Conservation (phyloP, 225 moss, liverwort and hornwort genomes). For the Bryoerythrophyllum caledonicum region DNA sequence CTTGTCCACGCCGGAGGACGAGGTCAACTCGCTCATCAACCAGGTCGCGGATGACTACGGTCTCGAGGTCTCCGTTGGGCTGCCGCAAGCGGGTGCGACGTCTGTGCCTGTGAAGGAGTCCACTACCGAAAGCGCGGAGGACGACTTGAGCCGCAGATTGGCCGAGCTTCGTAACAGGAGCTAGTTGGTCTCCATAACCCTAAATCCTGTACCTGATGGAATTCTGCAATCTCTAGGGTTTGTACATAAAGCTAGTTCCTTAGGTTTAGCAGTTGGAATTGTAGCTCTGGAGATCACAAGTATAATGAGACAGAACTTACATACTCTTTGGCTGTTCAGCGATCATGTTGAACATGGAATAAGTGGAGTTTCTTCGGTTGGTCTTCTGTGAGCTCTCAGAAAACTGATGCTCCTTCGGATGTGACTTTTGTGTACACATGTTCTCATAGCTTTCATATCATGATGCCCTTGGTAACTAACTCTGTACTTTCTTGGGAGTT, state of each 20-base stretch:
- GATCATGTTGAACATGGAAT: conserved; percentile 12
- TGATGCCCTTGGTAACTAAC: neutral
- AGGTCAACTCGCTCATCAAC: conserved; percentile 66
- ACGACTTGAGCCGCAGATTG: conserved; percentile 61
- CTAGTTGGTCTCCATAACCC: neutral
- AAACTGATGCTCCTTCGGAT: neutral
- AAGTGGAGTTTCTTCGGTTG: no score
- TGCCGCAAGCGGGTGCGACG: conserved; percentile 52
- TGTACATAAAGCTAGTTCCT: conserved; percentile 8
- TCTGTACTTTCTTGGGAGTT: conserved; percentile 10
- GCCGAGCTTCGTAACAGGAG: conserved; percentile 58
- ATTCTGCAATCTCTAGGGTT: conserved; percentile 22
- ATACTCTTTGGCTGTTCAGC: conserved; percentile 14
- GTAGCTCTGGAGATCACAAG: conserved; percentile 11
- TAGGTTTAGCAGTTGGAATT: conserved; percentile 20
- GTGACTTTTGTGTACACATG: neutral
- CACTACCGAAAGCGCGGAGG: conserved; percentile 32
- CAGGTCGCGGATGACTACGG: conserved; percentile 65
- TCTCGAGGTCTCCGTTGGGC: conserved; percentile 57
- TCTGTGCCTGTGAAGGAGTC: conserved; percentile 43
- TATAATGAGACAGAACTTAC: conserved; percentile 17
- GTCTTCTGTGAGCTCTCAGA: neutral
- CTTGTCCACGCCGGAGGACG: conserved; percentile 58
- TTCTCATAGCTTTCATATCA: neutral
- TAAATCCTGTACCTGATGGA: neutral